Evolutionary conservation across 2,329 filamentous ascomycete genomes (phyloP).

Genomic region (Ciborinia camelliae): DNA sequence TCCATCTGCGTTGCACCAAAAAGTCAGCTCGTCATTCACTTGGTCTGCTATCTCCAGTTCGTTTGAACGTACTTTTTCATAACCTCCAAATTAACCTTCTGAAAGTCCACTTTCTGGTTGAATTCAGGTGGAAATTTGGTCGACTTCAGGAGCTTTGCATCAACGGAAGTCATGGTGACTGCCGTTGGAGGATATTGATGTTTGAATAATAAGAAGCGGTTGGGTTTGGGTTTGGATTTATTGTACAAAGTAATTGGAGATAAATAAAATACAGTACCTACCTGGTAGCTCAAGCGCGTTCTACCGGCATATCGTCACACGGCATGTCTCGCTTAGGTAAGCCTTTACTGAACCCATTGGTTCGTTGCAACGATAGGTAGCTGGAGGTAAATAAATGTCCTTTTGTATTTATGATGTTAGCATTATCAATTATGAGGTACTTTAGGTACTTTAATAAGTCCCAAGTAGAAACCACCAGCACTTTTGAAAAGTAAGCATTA

Average conservation of each 20-base stretch:
- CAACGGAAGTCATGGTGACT: slow-evolving; percentile 69
- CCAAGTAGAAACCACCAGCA: too few relatives aligned
- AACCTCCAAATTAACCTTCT: slow-evolving; percentile 93
- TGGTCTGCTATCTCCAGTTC: slow-evolving; percentile 18
- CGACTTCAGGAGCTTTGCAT: slow-evolving; percentile 82
- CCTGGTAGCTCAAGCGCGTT: not conserved
- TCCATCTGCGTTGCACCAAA: slow-evolving; percentile 65
- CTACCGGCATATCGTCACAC: slow-evolving; percentile 1
- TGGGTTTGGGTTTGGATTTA: not conserved
- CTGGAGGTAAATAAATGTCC: too few relatives aligned
- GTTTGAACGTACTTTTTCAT: slow-evolving; percentile 81
- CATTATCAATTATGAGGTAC: not conserved
- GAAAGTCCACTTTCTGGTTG: slow-evolving; percentile 92
- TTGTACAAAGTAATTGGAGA: not conserved
- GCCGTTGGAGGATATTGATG: not conserved
- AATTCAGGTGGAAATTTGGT: slow-evolving; percentile 95
- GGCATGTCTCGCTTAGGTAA: slow-evolving; percentile 11
- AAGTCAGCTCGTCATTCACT: slow-evolving; percentile 23
- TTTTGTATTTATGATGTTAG: not conserved
- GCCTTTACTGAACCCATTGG: not conserved
- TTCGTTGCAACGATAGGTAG: not conserved
- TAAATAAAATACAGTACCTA: not conserved
- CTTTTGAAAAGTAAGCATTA: too few relatives aligned
- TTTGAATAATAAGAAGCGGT: not conserved
- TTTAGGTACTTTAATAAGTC: too few relatives aligned